phyloP scores from a whole-genome alignment of 176 grass and related monocot species.

The Luzula sylvatica region DNA sequence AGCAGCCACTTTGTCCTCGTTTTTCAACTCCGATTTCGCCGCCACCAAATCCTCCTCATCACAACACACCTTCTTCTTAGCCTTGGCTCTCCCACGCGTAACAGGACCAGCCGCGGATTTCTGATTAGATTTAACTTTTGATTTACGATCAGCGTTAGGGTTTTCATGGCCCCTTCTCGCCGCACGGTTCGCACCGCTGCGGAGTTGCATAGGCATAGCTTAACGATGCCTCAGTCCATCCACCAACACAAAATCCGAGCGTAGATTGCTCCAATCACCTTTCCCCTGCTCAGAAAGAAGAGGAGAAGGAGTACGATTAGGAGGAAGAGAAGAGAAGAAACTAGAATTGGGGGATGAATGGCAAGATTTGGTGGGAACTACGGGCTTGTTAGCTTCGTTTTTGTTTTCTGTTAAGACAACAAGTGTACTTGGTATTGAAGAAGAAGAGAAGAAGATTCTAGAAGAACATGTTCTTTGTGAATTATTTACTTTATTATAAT shows the following conservation, averaged over 20 bases:
- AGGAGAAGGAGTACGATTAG: neutral
- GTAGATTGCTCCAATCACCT: neutral
- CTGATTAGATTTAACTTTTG: conserved; percentile 6
- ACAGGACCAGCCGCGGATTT: conserved; percentile 7
- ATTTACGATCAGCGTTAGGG: conserved; percentile 15
- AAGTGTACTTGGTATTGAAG: neutral
- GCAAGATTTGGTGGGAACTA: conserved; percentile 10
- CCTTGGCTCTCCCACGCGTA: conserved; percentile 15
- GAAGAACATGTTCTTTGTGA: too few relatives aligned
- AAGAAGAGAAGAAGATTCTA: too few relatives aligned
- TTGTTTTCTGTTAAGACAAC: conserved; percentile 10
- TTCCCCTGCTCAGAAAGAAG: neutral
- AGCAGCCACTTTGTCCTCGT: neutral
- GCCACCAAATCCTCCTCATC: neutral
- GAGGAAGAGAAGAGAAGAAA: neutral
- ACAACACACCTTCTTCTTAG: conserved; percentile 13
- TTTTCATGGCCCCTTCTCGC: conserved; percentile 20
- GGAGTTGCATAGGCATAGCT: conserved; percentile 22
- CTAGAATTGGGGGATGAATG: neutral
- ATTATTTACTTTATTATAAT: too few relatives aligned
- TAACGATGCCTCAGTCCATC: conserved; percentile 13
- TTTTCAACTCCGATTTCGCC: conserved; percentile 1
- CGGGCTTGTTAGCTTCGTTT: neutral
- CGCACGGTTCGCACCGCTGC: conserved; percentile 12
- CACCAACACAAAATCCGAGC: neutral